These are phyloP conservation scores for Bondarzewia mesenterica DNA, from an alignment of 1,284 basidiomycete genomes.

Conservation along the genomic window DNA sequence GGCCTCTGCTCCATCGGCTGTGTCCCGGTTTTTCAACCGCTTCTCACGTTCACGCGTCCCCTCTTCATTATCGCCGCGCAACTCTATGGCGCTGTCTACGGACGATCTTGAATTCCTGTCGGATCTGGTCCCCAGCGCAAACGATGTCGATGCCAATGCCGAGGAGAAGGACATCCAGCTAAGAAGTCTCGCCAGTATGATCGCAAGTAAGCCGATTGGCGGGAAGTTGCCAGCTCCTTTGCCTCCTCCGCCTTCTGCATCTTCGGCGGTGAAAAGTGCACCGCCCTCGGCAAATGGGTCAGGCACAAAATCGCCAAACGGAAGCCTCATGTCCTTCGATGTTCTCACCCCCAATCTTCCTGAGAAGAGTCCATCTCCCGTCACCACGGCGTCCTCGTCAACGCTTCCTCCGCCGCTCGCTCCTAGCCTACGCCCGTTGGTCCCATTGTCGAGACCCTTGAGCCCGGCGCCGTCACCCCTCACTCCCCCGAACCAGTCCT, in stretches of 20 bases:
- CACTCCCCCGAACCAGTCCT: neutral
- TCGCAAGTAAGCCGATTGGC: constrained; percentile 21
- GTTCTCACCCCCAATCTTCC: constrained; percentile 60
- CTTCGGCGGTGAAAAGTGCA: constrained; percentile 1
- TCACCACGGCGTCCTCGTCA: constrained; percentile 3
- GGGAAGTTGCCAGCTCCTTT: constrained; percentile 6
- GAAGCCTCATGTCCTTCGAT: constrained; percentile 77
- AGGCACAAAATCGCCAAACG: neutral
- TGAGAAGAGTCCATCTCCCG: constrained; percentile 17
- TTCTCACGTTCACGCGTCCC: constrained; percentile 46
- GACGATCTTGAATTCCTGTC: constrained; percentile 71
- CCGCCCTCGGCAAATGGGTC: neutral
- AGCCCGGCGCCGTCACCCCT: neutral
- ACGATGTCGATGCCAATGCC: constrained; percentile 32
- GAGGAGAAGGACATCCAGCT: constrained; percentile 25
- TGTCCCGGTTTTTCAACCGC: constrained; percentile 63
- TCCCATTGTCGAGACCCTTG: neutral
- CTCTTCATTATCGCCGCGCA: constrained; percentile 29
- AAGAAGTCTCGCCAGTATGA: constrained; percentile 28
- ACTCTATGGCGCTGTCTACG: constrained; percentile 53
- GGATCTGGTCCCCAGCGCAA: constrained; percentile 56
- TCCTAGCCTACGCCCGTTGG: neutral
- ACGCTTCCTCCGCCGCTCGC: neutral
- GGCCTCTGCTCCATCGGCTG: constrained; percentile 35
- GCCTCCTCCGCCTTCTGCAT: constrained; percentile 19